A percentile compares a stretch with the other conserved stretches of the same genome.
These are phyloP conservation scores for Ophiostoma sp. DNA, from an alignment of 2,329 filamentous ascomycete genomes.

Conservation along the genomic window DNA sequence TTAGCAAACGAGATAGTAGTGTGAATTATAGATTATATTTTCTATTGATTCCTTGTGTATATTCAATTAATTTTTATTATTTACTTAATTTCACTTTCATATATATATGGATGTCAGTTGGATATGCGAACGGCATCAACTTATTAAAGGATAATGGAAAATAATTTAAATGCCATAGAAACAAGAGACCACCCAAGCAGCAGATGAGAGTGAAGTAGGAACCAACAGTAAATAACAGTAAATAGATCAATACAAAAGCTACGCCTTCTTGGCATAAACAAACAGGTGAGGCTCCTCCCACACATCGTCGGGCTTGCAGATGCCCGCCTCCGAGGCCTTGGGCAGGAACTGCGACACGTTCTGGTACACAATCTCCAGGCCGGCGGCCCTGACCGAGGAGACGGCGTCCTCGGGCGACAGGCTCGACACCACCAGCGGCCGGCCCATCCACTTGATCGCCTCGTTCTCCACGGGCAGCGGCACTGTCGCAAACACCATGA, in stretches of 20 bases:
- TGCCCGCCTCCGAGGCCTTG: constrained; percentile 29
- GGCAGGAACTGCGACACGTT: constrained; percentile 27
- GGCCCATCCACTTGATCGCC: constrained; percentile 31
- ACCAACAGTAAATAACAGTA: background rate
- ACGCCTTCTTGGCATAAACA: constrained; percentile 30
- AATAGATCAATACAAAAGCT: background rate
- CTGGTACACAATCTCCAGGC: constrained; percentile 27
- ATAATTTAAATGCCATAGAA: background rate
- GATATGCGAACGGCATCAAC: background rate
- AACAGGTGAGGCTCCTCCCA: constrained; percentile 33
- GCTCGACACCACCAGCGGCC: constrained; percentile 30
- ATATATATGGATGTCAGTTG: too few relatives aligned
- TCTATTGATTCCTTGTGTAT: too few relatives aligned
- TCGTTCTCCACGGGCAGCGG: constrained; percentile 29
- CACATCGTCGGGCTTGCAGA: constrained; percentile 30
- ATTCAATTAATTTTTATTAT: background rate
- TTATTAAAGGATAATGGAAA: background rate
- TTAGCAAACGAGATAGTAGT: constrained; percentile 1
- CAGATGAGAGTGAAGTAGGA: background rate
- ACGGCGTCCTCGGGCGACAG: constrained; percentile 28
- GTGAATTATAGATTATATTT: background rate
- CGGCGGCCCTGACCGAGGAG: constrained; percentile 25
- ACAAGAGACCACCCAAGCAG: background rate
- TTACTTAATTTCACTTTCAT: background rate
- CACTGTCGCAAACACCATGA: constrained; percentile 40